phyloP scores from a whole-genome alignment of 257 asterid species.

The Linderniella brevidens region DNA sequence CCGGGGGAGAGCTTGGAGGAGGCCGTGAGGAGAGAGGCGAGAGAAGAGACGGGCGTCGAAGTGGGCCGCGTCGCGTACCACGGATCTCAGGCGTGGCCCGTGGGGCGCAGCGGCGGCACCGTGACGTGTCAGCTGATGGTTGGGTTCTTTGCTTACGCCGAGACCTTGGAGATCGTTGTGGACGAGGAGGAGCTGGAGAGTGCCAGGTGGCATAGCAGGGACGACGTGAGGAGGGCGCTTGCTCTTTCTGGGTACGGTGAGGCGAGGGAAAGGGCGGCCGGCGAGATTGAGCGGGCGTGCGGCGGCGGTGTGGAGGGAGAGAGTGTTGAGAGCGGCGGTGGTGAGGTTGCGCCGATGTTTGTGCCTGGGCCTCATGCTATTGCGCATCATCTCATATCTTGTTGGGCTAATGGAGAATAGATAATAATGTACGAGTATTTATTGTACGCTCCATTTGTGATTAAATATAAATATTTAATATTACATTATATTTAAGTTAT shows the following conservation, averaged over 20 bases:
- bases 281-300: constrained; percentile 79
- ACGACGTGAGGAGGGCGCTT: constrained; percentile 59
- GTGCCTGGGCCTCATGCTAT: constrained; percentile 88
- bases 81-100: constrained; percentile 99
- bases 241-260: constrained; percentile 60
- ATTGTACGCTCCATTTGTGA: too few species aligned
- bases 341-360: constrained; percentile 85
- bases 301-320: constrained; percentile 82
- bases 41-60: constrained; percentile 93
- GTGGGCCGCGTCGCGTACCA: constrained; percentile 87
- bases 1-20: constrained; percentile 98
- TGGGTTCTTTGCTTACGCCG: constrained; percentile 83
- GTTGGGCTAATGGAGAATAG: constrained; percentile 51
- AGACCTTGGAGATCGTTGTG: constrained; percentile 58
- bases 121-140: constrained; percentile 97
- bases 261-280: constrained; percentile 70
- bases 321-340: constrained; percentile 62
- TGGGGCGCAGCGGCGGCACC: constrained; percentile 63
- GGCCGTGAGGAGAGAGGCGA: constrained; percentile 92
- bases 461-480: too few species aligned
- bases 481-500: too few species aligned
- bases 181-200: constrained; percentile 80
- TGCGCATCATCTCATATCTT: constrained; percentile 80
- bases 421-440: too few species aligned
- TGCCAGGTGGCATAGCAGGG: constrained; percentile 91